Conservation (phyloP, 805 yeast species). For the Teunomyces stri region DNA sequence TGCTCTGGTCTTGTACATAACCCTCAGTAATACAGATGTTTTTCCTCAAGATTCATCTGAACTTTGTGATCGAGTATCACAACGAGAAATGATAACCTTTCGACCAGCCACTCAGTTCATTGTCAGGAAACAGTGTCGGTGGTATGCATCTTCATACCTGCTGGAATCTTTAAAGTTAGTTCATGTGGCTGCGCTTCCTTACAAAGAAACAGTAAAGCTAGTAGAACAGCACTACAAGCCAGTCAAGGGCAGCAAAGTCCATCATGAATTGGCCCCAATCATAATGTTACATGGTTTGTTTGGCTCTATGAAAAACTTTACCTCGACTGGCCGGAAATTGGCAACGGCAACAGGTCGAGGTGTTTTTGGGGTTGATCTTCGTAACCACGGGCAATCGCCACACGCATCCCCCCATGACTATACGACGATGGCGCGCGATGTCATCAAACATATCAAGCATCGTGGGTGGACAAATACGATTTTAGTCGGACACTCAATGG, state of each 20-base stretch:
- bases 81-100: too few species aligned
- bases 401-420: slow-evolving; percentile 46
- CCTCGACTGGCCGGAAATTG: slow-evolving; percentile 35
- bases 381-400: slow-evolving; percentile 56
- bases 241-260: slow-evolving; percentile 2
- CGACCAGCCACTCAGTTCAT: background rate
- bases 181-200: background rate
- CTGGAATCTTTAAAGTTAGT: background rate
- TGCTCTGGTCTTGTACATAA: too few species aligned
- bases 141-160: background rate
- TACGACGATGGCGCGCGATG: slow-evolving; percentile 42
- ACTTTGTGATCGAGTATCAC: too few species aligned
- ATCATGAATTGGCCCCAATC: slow-evolving; percentile 25
- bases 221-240: slow-evolving; percentile 8
- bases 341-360: slow-evolving; percentile 27
- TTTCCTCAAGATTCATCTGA: too few species aligned
- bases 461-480: slow-evolving; percentile 14
- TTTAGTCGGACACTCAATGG: slow-evolving; percentile 56
- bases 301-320: slow-evolving; percentile 47
- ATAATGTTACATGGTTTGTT: slow-evolving; percentile 55
- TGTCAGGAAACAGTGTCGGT: background rate
- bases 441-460: slow-evolving; percentile 32
- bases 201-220: slow-evolving; percentile 3
- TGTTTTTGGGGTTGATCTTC: slow-evolving; percentile 46
- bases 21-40: too few species aligned